Conservation (phyloP, 139 green algal species). For the Desmodesmus armatus region DNA sequence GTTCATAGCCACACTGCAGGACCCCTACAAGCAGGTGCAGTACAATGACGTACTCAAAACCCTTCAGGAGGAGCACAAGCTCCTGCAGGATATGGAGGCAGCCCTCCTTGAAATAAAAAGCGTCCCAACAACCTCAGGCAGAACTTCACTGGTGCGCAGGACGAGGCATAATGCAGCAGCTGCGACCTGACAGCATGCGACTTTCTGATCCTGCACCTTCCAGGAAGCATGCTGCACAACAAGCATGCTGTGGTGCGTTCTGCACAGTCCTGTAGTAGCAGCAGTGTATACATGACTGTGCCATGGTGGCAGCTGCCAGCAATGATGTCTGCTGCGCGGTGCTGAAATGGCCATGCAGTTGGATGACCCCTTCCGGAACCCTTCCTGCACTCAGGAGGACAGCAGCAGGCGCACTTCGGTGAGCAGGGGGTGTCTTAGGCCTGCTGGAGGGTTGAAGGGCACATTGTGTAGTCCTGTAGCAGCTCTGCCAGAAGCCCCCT, state of each 20-base stretch:
- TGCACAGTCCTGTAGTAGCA: no score
- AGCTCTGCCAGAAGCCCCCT: neutral
- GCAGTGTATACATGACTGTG: no score
- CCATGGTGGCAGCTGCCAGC: no score
- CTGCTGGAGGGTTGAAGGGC: no score
- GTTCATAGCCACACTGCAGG: slow-evolving; percentile 8
- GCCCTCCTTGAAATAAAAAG: slow-evolving; percentile 55
- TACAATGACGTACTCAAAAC: slow-evolving; percentile 47
- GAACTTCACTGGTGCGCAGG: slow-evolving; percentile 20
- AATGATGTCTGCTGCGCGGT: no score
- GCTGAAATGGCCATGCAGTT: no score
- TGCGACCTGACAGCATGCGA: no score
- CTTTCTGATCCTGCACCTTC: no score
- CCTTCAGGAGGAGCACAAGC: slow-evolving; percentile 63
- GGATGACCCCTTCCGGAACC: slow-evolving; percentile 32
- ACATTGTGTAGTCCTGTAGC: no score
- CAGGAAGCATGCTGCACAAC: no score
- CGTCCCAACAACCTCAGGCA: neutral
- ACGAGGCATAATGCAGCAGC: neutral
- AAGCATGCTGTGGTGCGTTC: no score
- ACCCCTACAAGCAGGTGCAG: slow-evolving; percentile 39
- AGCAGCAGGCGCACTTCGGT: neutral
- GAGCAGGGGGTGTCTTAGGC: neutral
- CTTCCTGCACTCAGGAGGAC: neutral
- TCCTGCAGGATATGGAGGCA: slow-evolving; percentile 56